phyloP scores from a whole-genome alignment of 768 basidiomycete species.

The Cyclocybe cylindracea region DNA sequence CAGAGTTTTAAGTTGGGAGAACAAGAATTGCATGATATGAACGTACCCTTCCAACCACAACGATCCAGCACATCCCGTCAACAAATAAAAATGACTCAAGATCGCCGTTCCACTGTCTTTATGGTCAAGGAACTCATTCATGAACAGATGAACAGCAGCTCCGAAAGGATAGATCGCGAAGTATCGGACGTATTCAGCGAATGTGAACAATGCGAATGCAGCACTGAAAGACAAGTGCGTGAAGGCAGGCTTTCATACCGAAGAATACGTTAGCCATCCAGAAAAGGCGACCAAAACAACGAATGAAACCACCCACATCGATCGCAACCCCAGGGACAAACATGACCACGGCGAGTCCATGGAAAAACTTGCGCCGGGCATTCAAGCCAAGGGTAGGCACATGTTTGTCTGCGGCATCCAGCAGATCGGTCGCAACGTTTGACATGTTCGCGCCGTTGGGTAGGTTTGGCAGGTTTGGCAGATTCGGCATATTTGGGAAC shows the following conservation, averaged over 20 bases:
- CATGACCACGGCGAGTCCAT: conserved; percentile 94
- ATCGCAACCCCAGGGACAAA: conserved; percentile 91
- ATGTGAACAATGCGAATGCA: conserved; percentile 93
- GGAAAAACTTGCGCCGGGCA: conserved; percentile 94
- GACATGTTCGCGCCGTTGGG: conserved; percentile 41
- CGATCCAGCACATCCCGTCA: conserved; percentile 93
- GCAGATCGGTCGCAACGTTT: conserved; percentile 60
- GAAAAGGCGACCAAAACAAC: conserved; percentile 6
- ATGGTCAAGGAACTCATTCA: conserved; percentile 96
- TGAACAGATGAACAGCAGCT: conserved; percentile 89
- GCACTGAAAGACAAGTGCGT: conserved; percentile 92
- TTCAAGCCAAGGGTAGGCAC: conserved; percentile 90
- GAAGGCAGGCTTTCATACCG: conserved; percentile 79
- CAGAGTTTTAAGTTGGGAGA: conserved; percentile 1
- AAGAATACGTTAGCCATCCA: conserved; percentile 12
- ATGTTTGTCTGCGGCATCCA: conserved; percentile 88
- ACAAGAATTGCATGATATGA: neutral
- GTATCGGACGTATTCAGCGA: conserved; percentile 97
- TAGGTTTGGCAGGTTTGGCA: conserved; percentile 50
- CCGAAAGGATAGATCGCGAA: conserved; percentile 98
- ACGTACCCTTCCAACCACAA: conserved; percentile 94
- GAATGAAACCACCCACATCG: conserved; percentile 63
- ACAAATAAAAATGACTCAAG: conserved; percentile 94
- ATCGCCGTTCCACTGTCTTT: conserved; percentile 96
- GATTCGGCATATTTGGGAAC: conserved; percentile 54